Conservation (phyloP, 805 yeast genomes). For the Starmera quercuum region DNA sequence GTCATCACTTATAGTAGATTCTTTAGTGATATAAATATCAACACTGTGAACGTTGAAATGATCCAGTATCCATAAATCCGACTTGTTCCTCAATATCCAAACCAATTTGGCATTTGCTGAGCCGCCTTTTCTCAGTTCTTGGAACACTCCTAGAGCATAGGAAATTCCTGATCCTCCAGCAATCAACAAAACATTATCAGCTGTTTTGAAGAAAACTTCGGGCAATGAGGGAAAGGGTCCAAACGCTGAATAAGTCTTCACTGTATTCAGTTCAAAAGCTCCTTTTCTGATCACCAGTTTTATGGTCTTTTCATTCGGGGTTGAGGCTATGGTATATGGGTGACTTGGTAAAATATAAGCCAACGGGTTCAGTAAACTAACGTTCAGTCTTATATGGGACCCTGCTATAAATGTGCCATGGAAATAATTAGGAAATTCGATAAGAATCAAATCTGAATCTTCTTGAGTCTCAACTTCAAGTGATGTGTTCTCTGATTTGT, state of each 20-base stretch:
- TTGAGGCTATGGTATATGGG: slow-evolving; percentile 56
- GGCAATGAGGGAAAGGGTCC: slow-evolving; percentile 39
- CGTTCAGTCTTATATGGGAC: slow-evolving; percentile 48
- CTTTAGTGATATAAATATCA: slow-evolving; percentile 34
- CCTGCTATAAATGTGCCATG: slow-evolving; percentile 37
- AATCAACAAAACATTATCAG: slow-evolving; percentile 42
- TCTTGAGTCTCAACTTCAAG: slow-evolving; percentile 11
- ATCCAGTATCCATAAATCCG: slow-evolving; percentile 40
- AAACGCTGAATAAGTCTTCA: slow-evolving; percentile 29
- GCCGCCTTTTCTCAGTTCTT: slow-evolving; percentile 25
- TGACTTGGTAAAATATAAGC: slow-evolving; percentile 53
- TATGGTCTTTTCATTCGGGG: slow-evolving; percentile 29
- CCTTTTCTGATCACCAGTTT: slow-evolving; percentile 39
- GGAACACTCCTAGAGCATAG: slow-evolving; percentile 46
- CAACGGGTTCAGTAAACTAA: slow-evolving; percentile 25
- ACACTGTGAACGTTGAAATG: slow-evolving; percentile 27
- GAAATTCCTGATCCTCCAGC: slow-evolving; percentile 76
- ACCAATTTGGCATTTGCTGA: slow-evolving; percentile 29
- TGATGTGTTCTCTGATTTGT: slow-evolving; percentile 10
- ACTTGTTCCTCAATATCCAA: slow-evolving; percentile 45
- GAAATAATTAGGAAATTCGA: slow-evolving; percentile 20
- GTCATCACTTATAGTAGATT: no score
- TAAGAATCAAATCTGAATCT: slow-evolving; percentile 15
- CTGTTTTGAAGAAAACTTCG: slow-evolving; percentile 36
- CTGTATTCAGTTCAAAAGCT: slow-evolving; percentile 24